These are phyloP conservation scores for Mycosphaerella arachidis DNA, from an alignment of 2,329 filamentous ascomycete genomes.

Conservation along the genomic window DNA sequence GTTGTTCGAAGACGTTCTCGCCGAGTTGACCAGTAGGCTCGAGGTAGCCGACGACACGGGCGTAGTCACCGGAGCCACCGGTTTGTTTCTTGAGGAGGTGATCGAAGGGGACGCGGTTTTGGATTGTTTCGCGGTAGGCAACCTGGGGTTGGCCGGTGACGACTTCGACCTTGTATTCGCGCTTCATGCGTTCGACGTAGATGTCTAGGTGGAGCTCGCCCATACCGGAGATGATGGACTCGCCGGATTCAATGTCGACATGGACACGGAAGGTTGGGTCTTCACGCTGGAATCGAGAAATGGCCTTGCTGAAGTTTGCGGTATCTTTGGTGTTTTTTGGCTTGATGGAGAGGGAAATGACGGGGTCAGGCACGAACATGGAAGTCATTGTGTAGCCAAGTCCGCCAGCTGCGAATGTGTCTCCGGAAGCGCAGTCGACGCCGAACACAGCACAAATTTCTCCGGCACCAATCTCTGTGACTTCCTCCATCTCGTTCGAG, in stretches of 20 bases:
- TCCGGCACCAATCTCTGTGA: constrained; percentile 84
- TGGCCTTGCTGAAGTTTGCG: constrained; percentile 95
- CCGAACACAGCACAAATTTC: constrained; percentile 99
- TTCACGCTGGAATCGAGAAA: constrained; percentile 97
- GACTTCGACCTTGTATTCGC: constrained; percentile 95
- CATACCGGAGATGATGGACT: constrained; percentile 98
- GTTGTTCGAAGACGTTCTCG: constrained; percentile 78
- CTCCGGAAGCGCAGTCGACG: constrained; percentile 93
- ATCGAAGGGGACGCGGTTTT: constrained; percentile 75
- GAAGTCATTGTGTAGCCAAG: constrained; percentile 94
- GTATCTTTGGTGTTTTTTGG: constrained; percentile 90
- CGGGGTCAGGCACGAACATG: constrained; percentile 96
- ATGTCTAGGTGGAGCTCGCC: constrained; percentile 95
- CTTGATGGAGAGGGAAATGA: constrained; percentile 96
- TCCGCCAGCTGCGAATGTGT: constrained; percentile 93
- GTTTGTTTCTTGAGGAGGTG: constrained; percentile 93
- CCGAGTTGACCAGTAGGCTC: constrained; percentile 73
- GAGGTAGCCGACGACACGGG: constrained; percentile 85
- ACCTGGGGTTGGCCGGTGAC: constrained; percentile 95
- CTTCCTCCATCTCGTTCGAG: constrained; percentile 98
- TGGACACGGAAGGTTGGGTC: constrained; percentile 96
- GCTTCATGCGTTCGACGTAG: constrained; percentile 92
- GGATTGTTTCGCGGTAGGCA: constrained; percentile 92
- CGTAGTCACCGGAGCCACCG: constrained; percentile 92
- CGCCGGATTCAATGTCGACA: constrained; percentile 85